Percentiles rank a stretch among this genome's conserved stretches.
Conservation (phyloP, 495 filamentous ascomycete genomes). For the Cladorrhinum samala region DNA sequence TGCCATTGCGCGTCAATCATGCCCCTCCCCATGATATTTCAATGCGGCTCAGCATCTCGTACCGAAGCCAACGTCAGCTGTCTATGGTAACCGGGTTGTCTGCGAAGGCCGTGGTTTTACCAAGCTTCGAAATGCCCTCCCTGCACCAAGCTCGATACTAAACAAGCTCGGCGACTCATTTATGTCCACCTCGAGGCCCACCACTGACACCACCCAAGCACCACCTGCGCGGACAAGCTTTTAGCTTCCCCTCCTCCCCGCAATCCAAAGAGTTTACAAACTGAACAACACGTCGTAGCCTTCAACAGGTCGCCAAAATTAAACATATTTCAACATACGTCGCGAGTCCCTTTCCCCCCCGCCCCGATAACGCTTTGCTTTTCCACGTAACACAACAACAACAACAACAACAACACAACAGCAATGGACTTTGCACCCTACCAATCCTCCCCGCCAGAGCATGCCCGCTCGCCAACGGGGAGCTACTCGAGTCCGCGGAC, state of each 20-base stretch:
- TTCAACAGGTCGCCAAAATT: background rate
- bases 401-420: background rate
- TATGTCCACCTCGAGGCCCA: no score
- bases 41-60: slow-evolving; percentile 6
- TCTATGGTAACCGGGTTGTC: no score
- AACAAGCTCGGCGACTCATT: background rate
- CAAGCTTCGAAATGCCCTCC: background rate
- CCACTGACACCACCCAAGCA: background rate
- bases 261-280: no score
- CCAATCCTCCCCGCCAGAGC: slow-evolving; percentile 79
- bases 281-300: no score
- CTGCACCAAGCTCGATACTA: background rate
- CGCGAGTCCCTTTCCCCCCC: no score
- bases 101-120: no score
- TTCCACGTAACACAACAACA: no score
- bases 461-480: slow-evolving; percentile 58
- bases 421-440: slow-evolving; percentile 93
- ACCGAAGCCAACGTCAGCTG: background rate
- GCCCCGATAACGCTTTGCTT: no score
- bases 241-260: background rate
- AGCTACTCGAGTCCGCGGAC: slow-evolving; percentile 46
- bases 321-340: no score
- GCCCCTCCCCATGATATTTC: background rate
- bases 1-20: slow-evolving; percentile 6
- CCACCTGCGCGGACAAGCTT: no score